A percentile compares a stretch with the other conserved stretches of the same genome.
Evolutionary conservation across 2,329 filamentous ascomycete genomes (phyloP).

Genomic region (Knufia fluminis): DNA sequence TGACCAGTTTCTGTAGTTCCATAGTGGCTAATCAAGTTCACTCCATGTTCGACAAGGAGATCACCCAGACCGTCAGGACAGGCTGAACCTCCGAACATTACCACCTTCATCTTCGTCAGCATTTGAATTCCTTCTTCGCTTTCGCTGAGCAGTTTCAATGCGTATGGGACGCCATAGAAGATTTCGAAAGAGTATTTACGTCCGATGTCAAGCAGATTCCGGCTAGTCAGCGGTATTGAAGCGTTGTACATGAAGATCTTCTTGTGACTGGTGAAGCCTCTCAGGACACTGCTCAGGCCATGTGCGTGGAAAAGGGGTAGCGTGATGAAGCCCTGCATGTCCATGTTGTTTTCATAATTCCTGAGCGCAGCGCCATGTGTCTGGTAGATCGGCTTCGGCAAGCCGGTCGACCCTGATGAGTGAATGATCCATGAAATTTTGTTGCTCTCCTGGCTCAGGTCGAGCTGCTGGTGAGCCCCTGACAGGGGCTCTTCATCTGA

Average conservation of each 20-base stretch:
- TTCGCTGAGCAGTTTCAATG: slow-evolving; percentile 54
- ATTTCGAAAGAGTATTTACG: slow-evolving; percentile 39
- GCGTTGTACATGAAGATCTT: slow-evolving; percentile 47
- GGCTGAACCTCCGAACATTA: slow-evolving; percentile 49
- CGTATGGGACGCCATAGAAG: slow-evolving; percentile 53
- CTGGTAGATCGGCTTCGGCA: slow-evolving; percentile 55
- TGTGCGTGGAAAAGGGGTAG: slow-evolving; percentile 53
- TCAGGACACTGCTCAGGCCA: slow-evolving; percentile 46
- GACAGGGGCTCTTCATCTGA: neutral
- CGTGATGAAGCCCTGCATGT: slow-evolving; percentile 45
- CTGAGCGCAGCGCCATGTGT: slow-evolving; percentile 41
- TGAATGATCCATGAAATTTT: slow-evolving; percentile 40
- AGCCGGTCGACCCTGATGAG: slow-evolving; percentile 49
- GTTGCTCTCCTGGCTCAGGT: slow-evolving; percentile 24
- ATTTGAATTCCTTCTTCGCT: slow-evolving; percentile 44
- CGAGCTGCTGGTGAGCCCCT: slow-evolving; percentile 10
- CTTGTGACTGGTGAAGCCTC: slow-evolving; percentile 43
- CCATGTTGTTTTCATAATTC: slow-evolving; percentile 32
- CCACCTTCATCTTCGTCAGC: slow-evolving; percentile 41
- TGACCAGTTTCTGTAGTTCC: slow-evolving; percentile 51
- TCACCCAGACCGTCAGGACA: slow-evolving; percentile 54
- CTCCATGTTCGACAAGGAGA: slow-evolving; percentile 41
- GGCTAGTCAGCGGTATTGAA: slow-evolving; percentile 44
- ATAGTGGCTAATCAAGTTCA: slow-evolving; percentile 49
- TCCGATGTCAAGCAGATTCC: slow-evolving; percentile 39